Percentiles rank a stretch among this genome's conserved stretches.
Evolutionary conservation across 371 early-diverging fungal genomes (phyloP).

Genomic region (Globomyces sp.): DNA sequence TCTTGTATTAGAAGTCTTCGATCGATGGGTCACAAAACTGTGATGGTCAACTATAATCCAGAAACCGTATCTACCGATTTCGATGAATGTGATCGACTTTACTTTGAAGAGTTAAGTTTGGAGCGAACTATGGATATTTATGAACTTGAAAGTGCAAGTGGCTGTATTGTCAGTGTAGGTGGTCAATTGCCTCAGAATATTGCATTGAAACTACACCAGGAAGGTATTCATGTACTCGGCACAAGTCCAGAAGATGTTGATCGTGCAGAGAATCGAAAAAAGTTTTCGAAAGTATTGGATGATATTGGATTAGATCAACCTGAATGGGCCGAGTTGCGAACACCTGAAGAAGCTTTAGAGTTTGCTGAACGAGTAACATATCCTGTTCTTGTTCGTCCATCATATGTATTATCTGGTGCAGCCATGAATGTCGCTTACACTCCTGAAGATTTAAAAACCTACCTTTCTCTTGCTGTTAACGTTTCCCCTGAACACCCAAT

Average conservation of each 20-base stretch:
- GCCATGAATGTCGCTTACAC: conserved; percentile 94
- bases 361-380: conserved; percentile 81
- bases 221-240: conserved; percentile 74
- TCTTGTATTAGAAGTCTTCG: conserved; percentile 78
- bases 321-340: conserved; percentile 86
- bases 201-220: conserved; percentile 72
- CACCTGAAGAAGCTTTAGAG: conserved; percentile 68
- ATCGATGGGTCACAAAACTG: conserved; percentile 71
- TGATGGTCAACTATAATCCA: conserved; percentile 97
- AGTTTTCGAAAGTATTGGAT: conserved; percentile 87
- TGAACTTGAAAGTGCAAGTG: conserved; percentile 74
- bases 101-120: conserved; percentile 87
- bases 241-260: conserved; percentile 91
- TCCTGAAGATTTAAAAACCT: conserved; percentile 61
- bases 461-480: conserved; percentile 76
- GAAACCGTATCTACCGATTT: conserved; percentile 96
- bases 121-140: conserved; percentile 94
- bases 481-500: conserved; percentile 92
- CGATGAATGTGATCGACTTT: conserved; percentile 91
- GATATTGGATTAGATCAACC: conserved; percentile 92
- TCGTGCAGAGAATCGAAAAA: conserved; percentile 88
- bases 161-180: conserved; percentile 85
- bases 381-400: conserved; percentile 92
- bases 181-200: conserved; percentile 95
- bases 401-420: conserved; percentile 93